Evolutionary conservation across 768 basidiomycete genomes (phyloP), one percentile per base, ranked within the genome.

Genomic region (Leccinum arenicola): DNA sequence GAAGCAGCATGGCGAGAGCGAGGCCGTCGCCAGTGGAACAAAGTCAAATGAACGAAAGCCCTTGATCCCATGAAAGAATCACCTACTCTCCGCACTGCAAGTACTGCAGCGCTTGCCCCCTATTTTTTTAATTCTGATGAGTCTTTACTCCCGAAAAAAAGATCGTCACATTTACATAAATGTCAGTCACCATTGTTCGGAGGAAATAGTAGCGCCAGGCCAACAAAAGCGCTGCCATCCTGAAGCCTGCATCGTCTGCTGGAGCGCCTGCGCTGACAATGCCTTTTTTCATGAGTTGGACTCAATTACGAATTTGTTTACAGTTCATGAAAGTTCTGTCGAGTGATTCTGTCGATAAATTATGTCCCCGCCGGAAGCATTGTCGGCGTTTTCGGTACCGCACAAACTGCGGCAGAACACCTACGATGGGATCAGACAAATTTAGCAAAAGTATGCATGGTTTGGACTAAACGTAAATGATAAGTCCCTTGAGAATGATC

Each of bases 191-290:
- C 33, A 25, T 50, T 52, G 36, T 56, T 40, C 8, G n/a, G 53
- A 50, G n/a, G 53, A 50, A 38, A 17, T 3, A 43, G 47, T 47
- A 15, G 9, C 25, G 36, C 10, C 21, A 2, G 9, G 50, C 19
- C 58, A 21, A 21, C 52, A 5, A 58, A 55, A 59, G 9, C 6
- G 33, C 36, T 9, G 54, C 63, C 47, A 56, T 35, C 23, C 6
- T 14, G 9, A 45, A n/a, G 40, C 52, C 49, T 38, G 14, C 40
- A 33, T 23, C 40, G 45, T 3, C 8, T 27, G 23, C 19, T 19
- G 3, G 48, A 14, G 21, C 21, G 23, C 21, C 48, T 49, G 12
- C 21, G 23, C 7, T 11, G 31, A 17, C 45, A 31, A 43, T 50
- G 12, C 14, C 3, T 50, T 15, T 23, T 50, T n/a, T 31, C 27